A percentile compares a stretch with the other conserved stretches of the same genome.
Conservation (phyloP, 495 filamentous ascomycete species). For the Tuber aestivum region DNA sequence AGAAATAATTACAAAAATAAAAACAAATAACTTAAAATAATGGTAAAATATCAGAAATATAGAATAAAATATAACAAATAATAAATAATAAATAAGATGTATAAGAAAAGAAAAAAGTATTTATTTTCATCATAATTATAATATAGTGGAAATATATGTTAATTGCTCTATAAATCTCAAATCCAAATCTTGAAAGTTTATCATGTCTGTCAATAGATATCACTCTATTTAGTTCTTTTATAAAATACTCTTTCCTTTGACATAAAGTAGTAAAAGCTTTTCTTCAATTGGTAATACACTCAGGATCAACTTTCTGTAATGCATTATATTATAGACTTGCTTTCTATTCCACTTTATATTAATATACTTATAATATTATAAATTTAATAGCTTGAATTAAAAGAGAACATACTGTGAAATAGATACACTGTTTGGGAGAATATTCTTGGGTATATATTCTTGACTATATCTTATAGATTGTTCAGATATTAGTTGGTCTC, state of each 20-base stretch:
- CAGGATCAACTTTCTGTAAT: background rate
- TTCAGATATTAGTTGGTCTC: background rate
- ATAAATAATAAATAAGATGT: too few relatives aligned
- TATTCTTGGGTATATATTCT: slow-evolving; percentile 5
- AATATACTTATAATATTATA: too few relatives aligned
- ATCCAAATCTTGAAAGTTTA: slow-evolving; percentile 6
- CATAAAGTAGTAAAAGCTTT: background rate
- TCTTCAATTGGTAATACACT: too few relatives aligned
- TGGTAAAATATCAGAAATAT: too few relatives aligned
- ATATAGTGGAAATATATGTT: background rate
- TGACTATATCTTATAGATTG: background rate
- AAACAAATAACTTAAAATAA: too few relatives aligned
- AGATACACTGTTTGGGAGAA: background rate
- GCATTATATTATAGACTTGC: background rate
- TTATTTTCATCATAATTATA: too few relatives aligned
- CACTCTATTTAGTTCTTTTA: slow-evolving; percentile 3
- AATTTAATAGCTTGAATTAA: too few relatives aligned
- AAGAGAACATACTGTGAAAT: background rate
- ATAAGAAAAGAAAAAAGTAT: too few relatives aligned
- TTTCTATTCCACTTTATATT: background rate
- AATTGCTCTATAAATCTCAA: slow-evolving; percentile 21
- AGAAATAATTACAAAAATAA: too few relatives aligned
- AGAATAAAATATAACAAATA: too few relatives aligned
- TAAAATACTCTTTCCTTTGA: background rate
- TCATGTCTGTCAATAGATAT: slow-evolving; percentile 6